Base-by-base conservation (phyloP, 163 green algal species). In the Scenedesmus sp. region DNA sequence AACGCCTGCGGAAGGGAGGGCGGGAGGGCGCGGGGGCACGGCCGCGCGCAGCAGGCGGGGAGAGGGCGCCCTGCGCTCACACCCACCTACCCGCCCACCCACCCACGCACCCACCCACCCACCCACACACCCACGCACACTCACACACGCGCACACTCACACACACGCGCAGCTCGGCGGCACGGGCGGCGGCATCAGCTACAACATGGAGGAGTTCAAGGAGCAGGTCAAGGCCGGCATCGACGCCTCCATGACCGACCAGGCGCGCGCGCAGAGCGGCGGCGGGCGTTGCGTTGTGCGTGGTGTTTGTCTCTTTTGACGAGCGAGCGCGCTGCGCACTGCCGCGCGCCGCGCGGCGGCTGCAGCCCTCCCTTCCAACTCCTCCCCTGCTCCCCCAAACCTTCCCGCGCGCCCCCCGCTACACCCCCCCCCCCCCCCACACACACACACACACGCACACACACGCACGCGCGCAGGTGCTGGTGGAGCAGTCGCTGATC, bases 151-250 rank as follows among this genome's bases (percentile, higher is more conserved):
- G n/a, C n/a, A n/a, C 45, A 53, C 11, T 22, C 45, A 53, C 11
- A 53, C 45, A 53, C 50, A 18, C 50, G 20, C 96, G 1, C n/a
- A n/a, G n/a, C 92, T 98, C 29, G 95, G 95, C 39, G 95, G 95
- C 57, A 94, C 91, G 1, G 95, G 96, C 42, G 96, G 96, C 67
- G 96, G 96, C 81, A 98, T 99, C 83, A 95, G 94, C 26, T 99
- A 99, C 91, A 99, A 99, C 88, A 87, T 93, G 80, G 94, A 99
- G 47, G 96, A 99, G 85, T 98, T 97, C 79, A 89, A 91, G 60
- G 79, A 86, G n/a, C 95, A 96, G 56, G 84, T 95, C 20, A 80
- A 89, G 64, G 85, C 79, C 18, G 95, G 95, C 39, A 87, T 98
- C 33, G 76, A 92, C 24, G 96, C 95, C 0, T 98, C 94, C 34